Conservation (phyloP, 495 filamentous ascomycete species). For the Chaetomium tenue region DNA sequence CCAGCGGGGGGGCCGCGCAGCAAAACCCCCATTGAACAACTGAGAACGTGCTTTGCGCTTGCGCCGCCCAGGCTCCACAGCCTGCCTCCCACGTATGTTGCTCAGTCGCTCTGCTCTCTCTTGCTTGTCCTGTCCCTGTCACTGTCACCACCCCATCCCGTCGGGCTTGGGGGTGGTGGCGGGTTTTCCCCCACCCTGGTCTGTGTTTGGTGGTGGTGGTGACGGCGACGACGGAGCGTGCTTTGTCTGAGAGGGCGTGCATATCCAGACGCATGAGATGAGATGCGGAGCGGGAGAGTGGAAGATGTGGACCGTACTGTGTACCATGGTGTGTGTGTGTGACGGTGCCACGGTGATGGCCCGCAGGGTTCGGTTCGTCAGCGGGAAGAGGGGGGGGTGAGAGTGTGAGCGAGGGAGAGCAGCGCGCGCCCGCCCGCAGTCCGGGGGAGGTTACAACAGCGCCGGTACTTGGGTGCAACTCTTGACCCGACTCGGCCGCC, state of each 20-base stretch:
- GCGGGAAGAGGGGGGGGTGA: neutral
- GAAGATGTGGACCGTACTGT: neutral
- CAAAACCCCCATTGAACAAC: neutral
- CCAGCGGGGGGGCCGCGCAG: no score
- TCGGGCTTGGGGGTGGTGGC: neutral
- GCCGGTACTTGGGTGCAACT: neutral
- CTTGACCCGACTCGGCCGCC: neutral
- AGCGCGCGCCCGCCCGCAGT: neutral
- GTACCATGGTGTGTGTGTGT: neutral
- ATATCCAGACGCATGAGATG: neutral
- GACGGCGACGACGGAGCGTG: neutral
- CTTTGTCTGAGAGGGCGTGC: neutral
- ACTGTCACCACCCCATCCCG: neutral
- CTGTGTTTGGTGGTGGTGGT: no score
- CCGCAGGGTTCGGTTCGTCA: conserved; percentile 1
- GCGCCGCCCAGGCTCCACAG: conserved; percentile 6
- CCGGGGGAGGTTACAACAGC: conserved; percentile 4
- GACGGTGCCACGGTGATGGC: neutral
- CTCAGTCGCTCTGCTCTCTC: neutral
- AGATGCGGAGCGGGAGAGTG: neutral
- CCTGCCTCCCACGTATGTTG: neutral
- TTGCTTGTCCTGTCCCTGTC: neutral
- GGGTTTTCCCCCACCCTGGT: no score
- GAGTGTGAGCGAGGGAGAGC: neutral
- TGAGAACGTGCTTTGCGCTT: neutral